Evolutionary conservation across 208 protist species (phyloP), one percentile per base, ranked within the genome.

Genomic region (Porcisia hertigi): DNA sequence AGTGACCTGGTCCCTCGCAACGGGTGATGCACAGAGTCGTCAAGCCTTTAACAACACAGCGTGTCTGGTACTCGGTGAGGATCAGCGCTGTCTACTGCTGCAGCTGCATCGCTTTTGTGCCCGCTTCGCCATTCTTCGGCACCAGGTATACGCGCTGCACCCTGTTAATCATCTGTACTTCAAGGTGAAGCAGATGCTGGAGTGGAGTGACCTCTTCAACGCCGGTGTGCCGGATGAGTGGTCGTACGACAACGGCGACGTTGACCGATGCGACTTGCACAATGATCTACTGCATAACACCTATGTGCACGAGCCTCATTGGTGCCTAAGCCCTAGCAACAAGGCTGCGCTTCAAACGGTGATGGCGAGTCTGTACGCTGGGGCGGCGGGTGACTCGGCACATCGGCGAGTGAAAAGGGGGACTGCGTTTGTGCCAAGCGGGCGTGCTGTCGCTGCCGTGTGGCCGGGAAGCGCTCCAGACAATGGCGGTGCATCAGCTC

Each of bases 161-260:
- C 58, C 77, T 8, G 57, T 74, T 11, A 79, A 59, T 43, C 58
- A 75, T 12, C 41, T 77, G 3, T 73, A 60, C 72, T 86, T 83
- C 65, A 82, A 86, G 59, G 78, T 86, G 57, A 79, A 80, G 66
- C 79, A 83, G 71, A 71, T 86, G 23, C 23, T 86, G 8, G 77
- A 86, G 64, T 77, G 77, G 75, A 20, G 43, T 8, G 71, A 59
- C 36, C 47, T 81, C 52, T 45, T 81, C 45, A 41, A 81, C 64
- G 76, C 64, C 43, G 55, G 71, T 34, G 64, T 57, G 41, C 55
- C 66, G 12, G 65, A 57, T 36, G 49, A 49, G 66, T 72, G 69
- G 49, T 76, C 67, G 23, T 16, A 57, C 41, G 30, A 58, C 30
- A 60, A 63, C 9, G 45, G 64, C 43, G 65, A 36, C 59, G 53